These are phyloP conservation scores for Clarireedia paspali DNA, from an alignment of 2,329 filamentous ascomycete genomes.

Conservation along the genomic window DNA sequence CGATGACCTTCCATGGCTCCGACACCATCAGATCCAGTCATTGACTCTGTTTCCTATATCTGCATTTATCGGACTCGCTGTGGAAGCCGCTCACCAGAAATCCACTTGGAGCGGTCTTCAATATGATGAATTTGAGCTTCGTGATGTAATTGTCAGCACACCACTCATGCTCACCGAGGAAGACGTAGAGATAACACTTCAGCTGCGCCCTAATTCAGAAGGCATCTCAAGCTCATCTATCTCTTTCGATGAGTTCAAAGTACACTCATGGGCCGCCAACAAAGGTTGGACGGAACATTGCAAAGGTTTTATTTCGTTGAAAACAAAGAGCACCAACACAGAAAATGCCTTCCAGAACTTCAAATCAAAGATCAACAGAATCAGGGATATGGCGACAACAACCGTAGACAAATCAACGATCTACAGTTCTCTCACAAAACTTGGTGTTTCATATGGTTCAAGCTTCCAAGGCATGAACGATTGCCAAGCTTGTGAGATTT, in stretches of 20 bases:
- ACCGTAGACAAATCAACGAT: conserved; percentile 3
- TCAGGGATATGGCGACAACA: not conserved
- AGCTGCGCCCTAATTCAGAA: conserved; percentile 37
- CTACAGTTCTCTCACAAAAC: not conserved
- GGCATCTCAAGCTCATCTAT: conserved; percentile 22
- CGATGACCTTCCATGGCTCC: conserved; percentile 7
- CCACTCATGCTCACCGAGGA: conserved; percentile 17
- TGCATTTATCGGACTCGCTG: conserved; percentile 28
- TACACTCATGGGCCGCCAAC: conserved; percentile 3
- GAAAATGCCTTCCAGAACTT: not conserved
- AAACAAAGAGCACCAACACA: not conserved
- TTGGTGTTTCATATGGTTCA: conserved; percentile 42
- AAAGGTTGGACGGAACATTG: conserved; percentile 41
- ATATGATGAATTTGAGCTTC: conserved; percentile 29
- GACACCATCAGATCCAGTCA: conserved; percentile 42
- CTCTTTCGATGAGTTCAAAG: conserved; percentile 7
- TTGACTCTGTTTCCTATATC: conserved; percentile 26
- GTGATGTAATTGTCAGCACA: not conserved
- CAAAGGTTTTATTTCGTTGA: conserved; percentile 30
- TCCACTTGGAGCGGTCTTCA: conserved; percentile 20
- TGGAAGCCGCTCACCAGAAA: conserved; percentile 23
- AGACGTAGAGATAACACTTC: conserved; percentile 43
- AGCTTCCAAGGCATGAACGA: conserved; percentile 32
- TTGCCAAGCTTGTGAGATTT: conserved; percentile 2
- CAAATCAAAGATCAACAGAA: not conserved